Base-by-base conservation (phyloP, 1,284 basidiomycete genomes). In the Apiotrichum sp. region DNA sequence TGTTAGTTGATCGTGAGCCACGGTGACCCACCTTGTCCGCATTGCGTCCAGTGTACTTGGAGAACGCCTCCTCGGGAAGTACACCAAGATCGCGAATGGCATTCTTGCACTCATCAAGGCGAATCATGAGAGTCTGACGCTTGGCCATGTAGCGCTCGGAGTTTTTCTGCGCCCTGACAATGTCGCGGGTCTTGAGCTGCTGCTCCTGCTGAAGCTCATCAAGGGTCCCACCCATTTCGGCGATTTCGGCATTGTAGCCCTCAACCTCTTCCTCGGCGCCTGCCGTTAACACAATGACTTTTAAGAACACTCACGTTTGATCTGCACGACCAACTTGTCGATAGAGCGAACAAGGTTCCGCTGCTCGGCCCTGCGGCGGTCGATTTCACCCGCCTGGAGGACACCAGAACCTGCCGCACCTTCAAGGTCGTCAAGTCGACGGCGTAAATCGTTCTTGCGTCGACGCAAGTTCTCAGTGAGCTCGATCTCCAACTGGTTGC, bases 31-130 rank as follows among this genome's bases (percentile, higher is more conserved):
- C 47, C 74, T 85, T 82, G 65, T 97, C 92, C 9, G 88, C 80
- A 65, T 86, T 85, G 56, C 88, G 86, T 54, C 82, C 84, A 10
- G 85, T 87, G 71, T 97, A 97, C 76, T 95, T 97, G 69, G 91
- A 86, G 68, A 95, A 98, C 0, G 96, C 95, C 74, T 98, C 96
- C 71, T 98, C 93, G 0, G 96, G 95, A 31, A 98, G 77, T 1
- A 97, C 92, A 51, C 96, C 96, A 8, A 99, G 82, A 69, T 98
- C 95, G 57, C 95, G 86, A 65, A 98, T 96, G 68, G 88, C 92
- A 62, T 89, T 84, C 70, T 90, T 93, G 71, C 89, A 93, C 69
- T 96, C 91, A 60, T 96, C 93, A 70, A 91, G 91, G 52, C 93
- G 85, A 46, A 82, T 82, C 16, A 84, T 67, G 11, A 98, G 79